Evolutionary conservation across 2,329 filamentous ascomycete species (phyloP).

Genomic region (Exserohilum turcica): DNA sequence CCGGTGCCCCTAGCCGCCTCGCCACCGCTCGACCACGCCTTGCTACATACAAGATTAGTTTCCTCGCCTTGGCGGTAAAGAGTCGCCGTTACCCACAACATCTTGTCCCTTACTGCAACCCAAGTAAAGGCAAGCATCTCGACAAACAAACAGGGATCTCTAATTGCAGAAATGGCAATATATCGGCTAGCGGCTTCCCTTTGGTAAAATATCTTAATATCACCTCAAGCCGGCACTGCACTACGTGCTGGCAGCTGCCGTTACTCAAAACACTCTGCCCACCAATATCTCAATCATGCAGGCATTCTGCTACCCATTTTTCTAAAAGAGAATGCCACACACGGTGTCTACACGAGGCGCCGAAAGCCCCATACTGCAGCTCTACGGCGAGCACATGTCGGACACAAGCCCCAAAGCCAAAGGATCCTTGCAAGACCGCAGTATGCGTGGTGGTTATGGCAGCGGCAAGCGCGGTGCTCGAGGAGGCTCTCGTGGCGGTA

Average conservation of each 20-base stretch:
- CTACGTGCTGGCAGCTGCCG: not conserved
- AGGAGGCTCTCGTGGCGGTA: conserved; percentile 9
- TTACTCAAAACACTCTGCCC: too few relatives aligned
- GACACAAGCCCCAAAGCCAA: conserved; percentile 8
- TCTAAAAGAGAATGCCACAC: too few relatives aligned
- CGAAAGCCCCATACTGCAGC: not conserved
- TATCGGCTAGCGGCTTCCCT: not conserved
- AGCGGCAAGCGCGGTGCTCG: conserved; percentile 11
- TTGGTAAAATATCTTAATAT: not conserved
- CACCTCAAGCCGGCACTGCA: not conserved
- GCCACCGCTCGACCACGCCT: not conserved
- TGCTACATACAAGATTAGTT: not conserved
- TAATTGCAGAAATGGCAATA: not conserved
- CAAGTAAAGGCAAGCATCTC: not conserved
- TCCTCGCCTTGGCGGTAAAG: not conserved
- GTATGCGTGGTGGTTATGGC: conserved; percentile 16
- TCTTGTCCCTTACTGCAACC: not conserved
- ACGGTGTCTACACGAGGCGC: not conserved
- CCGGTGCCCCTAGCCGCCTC: not conserved
- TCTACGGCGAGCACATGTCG: conserved; percentile 4
- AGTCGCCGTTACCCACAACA: not conserved
- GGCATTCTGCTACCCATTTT: too few relatives aligned
- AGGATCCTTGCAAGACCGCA: not conserved
- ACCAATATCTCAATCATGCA: too few relatives aligned
- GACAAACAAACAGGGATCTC: not conserved